Conservation (phyloP, 768 basidiomycete species). For the Suillus paluster region DNA sequence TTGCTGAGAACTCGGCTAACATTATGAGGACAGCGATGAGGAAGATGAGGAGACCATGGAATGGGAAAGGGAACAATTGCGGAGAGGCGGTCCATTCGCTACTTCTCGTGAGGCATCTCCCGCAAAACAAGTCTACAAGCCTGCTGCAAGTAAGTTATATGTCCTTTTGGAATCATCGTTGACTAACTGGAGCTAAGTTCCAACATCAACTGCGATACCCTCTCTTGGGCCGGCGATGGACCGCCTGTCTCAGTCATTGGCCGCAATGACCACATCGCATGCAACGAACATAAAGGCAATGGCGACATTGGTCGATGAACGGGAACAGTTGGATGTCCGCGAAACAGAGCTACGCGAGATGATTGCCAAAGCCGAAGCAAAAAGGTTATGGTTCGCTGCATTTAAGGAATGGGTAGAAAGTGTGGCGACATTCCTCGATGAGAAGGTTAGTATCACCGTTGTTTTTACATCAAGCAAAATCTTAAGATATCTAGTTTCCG, state of each 20-base stretch:
- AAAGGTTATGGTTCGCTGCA: slow-evolving; percentile 79
- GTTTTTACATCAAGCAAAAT: not conserved
- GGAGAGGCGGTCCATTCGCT: slow-evolving; percentile 67
- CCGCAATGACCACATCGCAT: slow-evolving; percentile 70
- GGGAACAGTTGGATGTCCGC: slow-evolving; percentile 62
- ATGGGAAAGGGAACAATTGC: slow-evolving; percentile 86
- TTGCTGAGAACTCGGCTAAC: not conserved
- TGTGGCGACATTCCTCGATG: slow-evolving; percentile 84
- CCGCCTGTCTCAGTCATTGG: slow-evolving; percentile 62
- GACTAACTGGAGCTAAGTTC: slow-evolving; percentile 53
- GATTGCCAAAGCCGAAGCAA: slow-evolving; percentile 74
- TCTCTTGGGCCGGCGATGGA: slow-evolving; percentile 62
- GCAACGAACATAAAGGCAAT: slow-evolving; percentile 60
- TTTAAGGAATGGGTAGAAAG: slow-evolving; percentile 84
- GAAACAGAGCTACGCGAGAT: slow-evolving; percentile 77
- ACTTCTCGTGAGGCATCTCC: slow-evolving; percentile 39
- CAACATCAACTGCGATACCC: slow-evolving; percentile 64
- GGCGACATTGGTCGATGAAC: slow-evolving; percentile 62
- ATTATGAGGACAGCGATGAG: slow-evolving; percentile 56
- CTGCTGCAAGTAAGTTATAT: slow-evolving; percentile 64
- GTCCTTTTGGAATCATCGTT: slow-evolving; percentile 7
- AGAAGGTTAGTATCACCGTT: slow-evolving; percentile 60
- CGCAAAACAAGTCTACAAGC: slow-evolving; percentile 64
- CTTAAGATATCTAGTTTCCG: slow-evolving; percentile 60
- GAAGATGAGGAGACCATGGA: slow-evolving; percentile 84